Evolutionary conservation across 805 yeast genomes (phyloP).

Genomic region (Ogataea degrootiae): DNA sequence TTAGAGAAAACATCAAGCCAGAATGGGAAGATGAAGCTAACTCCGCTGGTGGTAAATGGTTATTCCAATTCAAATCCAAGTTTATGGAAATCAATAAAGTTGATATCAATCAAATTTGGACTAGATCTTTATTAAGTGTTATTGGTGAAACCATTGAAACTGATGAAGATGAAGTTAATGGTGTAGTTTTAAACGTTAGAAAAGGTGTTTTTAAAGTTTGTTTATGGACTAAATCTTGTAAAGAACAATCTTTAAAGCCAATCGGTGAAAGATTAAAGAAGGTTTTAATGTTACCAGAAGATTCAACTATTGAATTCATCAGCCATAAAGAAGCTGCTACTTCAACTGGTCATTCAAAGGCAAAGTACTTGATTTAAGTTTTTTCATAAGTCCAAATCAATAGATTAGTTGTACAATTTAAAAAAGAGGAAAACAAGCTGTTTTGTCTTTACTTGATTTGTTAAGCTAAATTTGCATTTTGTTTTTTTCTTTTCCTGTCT

Average conservation of each 20-base stretch:
- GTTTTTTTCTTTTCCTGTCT: neutral
- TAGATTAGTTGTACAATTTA: neutral
- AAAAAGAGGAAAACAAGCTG: neutral
- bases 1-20: slow-evolving; percentile 90
- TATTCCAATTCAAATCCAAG: slow-evolving; percentile 66
- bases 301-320: slow-evolving; percentile 75
- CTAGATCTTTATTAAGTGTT: slow-evolving; percentile 78
- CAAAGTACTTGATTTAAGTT: slow-evolving; percentile 12
- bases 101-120: slow-evolving; percentile 87
- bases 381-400: too few species aligned
- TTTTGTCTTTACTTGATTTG: neutral
- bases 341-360: neutral
- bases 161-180: slow-evolving; percentile 83
- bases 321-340: slow-evolving; percentile 50
- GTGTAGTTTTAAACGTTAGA: slow-evolving; percentile 88
- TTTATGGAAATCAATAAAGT: slow-evolving; percentile 31
- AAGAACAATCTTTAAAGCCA: slow-evolving; percentile 55
- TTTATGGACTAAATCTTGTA: slow-evolving; percentile 86
- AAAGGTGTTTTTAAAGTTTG: slow-evolving; percentile 78
- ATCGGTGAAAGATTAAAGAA: slow-evolving; percentile 86
- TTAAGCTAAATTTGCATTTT: neutral
- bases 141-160: slow-evolving; percentile 93
- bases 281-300: slow-evolving; percentile 70
- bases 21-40: slow-evolving; percentile 97
- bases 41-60: slow-evolving; percentile 92